A percentile compares a stretch with the other conserved stretches of the same genome.
Conservation (phyloP, 2,329 filamentous ascomycete genomes). For the Harringtonia aguacate region DNA sequence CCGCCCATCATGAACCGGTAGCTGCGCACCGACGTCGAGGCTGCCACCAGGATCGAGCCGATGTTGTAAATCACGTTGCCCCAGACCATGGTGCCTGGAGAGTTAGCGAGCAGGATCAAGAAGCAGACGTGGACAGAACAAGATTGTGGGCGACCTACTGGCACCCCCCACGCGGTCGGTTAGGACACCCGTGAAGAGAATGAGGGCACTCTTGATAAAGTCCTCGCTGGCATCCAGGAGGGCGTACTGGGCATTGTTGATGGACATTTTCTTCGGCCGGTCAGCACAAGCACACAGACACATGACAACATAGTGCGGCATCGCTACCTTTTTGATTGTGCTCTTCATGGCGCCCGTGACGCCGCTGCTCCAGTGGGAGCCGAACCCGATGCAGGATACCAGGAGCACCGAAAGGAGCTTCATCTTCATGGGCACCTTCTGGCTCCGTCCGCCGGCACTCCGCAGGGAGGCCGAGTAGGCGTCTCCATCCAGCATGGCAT, state of each 20-base stretch:
- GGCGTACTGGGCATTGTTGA: slow-evolving; percentile 49
- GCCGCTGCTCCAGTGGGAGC: slow-evolving; percentile 10
- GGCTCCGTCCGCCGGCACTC: background rate
- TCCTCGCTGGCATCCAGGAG: slow-evolving; percentile 49
- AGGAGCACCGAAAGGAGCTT: slow-evolving; percentile 10
- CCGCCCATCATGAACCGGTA: slow-evolving; percentile 52
- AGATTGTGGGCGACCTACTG: too few relatives aligned
- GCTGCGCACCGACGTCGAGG: slow-evolving; percentile 41
- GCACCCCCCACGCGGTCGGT: slow-evolving; percentile 35
- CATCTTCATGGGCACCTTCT: background rate
- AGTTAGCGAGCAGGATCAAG: background rate
- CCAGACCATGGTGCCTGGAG: slow-evolving; percentile 38
- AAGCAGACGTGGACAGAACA: too few relatives aligned
- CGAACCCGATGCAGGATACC: slow-evolving; percentile 9
- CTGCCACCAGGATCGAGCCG: slow-evolving; percentile 48
- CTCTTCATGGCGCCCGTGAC: slow-evolving; percentile 11
- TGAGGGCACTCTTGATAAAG: slow-evolving; percentile 48
- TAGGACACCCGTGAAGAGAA: slow-evolving; percentile 43
- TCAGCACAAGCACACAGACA: background rate
- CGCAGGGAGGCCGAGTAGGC: background rate
- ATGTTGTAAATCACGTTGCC: slow-evolving; percentile 48
- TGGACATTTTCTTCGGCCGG: slow-evolving; percentile 33
- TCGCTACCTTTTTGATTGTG: slow-evolving; percentile 10
- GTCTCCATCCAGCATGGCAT: too few relatives aligned
- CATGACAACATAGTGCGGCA: background rate